Evolutionary conservation across 2,329 filamentous ascomycete genomes (phyloP), one percentile per base, ranked within the genome.

Genomic region (Periconia sp.): DNA sequence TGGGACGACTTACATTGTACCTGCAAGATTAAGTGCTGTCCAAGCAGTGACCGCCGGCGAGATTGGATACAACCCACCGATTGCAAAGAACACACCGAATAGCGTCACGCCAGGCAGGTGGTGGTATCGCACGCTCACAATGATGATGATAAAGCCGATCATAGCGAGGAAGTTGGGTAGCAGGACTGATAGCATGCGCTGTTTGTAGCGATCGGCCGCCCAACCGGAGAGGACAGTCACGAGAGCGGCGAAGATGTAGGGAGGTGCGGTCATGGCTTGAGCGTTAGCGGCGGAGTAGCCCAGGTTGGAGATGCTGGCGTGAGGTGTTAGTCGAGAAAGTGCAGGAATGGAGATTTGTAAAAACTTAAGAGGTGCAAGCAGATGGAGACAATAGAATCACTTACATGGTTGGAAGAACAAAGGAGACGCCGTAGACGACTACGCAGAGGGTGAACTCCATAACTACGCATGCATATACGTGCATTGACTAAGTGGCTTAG

Each of bases 101-200:
- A 53, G 43, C 7, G 55, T 53, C 13, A 53, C 49, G 11, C 53
- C 55, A 20, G 53, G 53, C 3, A 55, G 46, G 15, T 51, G 3
- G 18, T 47, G 23, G 27, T 74, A 60, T 33, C 66, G 66, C 37
- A 72, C 76, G 30, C 71, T 69, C 37, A 70, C 71, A 11, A 74
- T 73, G 6, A 78, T 71, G 9, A 76, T 71, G 8, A 72, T 75
- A 1, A 75, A 72, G 5, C 74, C 65, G 13, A 76, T 58, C 71
- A 75, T 74, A 35, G 67, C 62, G 17, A 72, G 44, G 41, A 44
- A 18, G 41, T 55, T 49, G 40, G 50, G 49, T 10, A 59, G 35
- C 7, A 61, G 23, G 37, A 55, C 52, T 20, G 55, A 57, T 37
- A 54, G 49, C 48, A 55, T 55, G 50, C 58, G 54, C 43, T 56